A percentile compares a stretch with the other conserved stretches of the same genome.
phyloP scores from a whole-genome alignment of 2,329 filamentous ascomycete species.

The Paecilomyces niveus region DNA sequence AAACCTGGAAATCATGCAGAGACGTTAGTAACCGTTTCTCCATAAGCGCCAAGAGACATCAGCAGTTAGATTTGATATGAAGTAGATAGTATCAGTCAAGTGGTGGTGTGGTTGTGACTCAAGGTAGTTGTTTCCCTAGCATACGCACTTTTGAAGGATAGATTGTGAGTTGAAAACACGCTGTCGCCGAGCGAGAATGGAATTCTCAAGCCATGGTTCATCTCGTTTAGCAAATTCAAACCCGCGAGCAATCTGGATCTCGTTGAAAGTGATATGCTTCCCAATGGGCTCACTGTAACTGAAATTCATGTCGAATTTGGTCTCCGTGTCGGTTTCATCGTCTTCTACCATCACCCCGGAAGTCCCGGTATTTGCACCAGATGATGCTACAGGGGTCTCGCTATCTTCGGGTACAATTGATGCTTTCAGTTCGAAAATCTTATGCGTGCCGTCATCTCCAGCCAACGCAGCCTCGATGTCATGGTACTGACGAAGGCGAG shows the following conservation, averaged over 20 bases:
- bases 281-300: constrained; percentile 20
- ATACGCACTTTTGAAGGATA: constrained; percentile 24
- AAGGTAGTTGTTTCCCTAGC: neutral
- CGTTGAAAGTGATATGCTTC: constrained; percentile 25
- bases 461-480: constrained; percentile 44
- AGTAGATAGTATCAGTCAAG: neutral
- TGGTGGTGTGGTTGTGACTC: neutral
- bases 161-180: constrained; percentile 26
- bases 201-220: constrained; percentile 12
- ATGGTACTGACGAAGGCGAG: constrained; percentile 44
- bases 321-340: constrained; percentile 11
- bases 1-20: constrained; percentile 20
- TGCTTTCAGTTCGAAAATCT: constrained; percentile 67
- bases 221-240: constrained; percentile 9
- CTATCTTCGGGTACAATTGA: constrained; percentile 40
- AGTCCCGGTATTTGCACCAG: constrained; percentile 3
- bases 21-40: neutral
- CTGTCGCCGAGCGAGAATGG: constrained; percentile 21
- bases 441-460: constrained; percentile 61
- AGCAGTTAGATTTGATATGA: neutral
- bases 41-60: neutral
- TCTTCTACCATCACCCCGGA: constrained; percentile 2
- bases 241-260: constrained; percentile 27
- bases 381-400: constrained; percentile 1
- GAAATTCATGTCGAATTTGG: constrained; percentile 33